Conservation (phyloP, 345 rosid species). For the Chamaenerion angustifolium region DNA sequence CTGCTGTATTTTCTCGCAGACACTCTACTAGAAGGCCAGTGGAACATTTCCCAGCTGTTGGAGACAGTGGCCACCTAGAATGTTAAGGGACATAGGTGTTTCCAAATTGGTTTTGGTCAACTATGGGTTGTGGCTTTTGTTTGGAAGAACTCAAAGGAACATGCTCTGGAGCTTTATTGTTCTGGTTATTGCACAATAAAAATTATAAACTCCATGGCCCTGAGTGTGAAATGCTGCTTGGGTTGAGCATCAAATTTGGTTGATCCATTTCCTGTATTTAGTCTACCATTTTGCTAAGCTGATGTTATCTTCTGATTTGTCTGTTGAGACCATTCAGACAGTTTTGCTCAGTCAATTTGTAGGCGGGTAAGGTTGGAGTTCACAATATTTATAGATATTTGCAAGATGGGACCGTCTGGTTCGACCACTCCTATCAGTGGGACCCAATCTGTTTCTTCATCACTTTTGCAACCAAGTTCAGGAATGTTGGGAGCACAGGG, state of each 20-base stretch:
- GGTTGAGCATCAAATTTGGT: slow-evolving; percentile 10
- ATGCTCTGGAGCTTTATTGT: slow-evolving; percentile 15
- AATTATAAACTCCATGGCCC: slow-evolving; percentile 20
- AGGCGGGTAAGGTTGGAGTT: background rate
- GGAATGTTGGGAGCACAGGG: slow-evolving; percentile 66
- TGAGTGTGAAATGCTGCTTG: slow-evolving; percentile 34
- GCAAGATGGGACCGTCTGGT: slow-evolving; percentile 81
- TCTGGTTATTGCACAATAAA: slow-evolving; percentile 20
- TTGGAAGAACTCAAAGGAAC: slow-evolving; percentile 20
- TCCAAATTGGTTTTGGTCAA: slow-evolving; percentile 13
- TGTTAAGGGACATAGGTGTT: slow-evolving; percentile 26
- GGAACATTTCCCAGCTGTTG: slow-evolving; percentile 13
- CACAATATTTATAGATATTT: slow-evolving; percentile 1
- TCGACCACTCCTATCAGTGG: slow-evolving; percentile 68
- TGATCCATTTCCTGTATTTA: no score
- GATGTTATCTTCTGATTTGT: slow-evolving; percentile 21
- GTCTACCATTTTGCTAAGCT: slow-evolving; percentile 8
- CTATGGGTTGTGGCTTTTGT: slow-evolving; percentile 20
- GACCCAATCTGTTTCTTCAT: slow-evolving; percentile 56
- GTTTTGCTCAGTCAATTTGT: slow-evolving; percentile 11
- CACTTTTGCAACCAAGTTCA: slow-evolving; percentile 58
- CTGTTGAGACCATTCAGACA: slow-evolving; percentile 9
- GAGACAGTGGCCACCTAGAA: slow-evolving; percentile 21
- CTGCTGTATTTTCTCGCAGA: slow-evolving; percentile 12
- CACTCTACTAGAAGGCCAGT: slow-evolving; percentile 23